Evolutionary conservation across 371 early-diverging fungal genomes (phyloP), one percentile per base, ranked within the genome.

Genomic region (Smittium culicis): DNA sequence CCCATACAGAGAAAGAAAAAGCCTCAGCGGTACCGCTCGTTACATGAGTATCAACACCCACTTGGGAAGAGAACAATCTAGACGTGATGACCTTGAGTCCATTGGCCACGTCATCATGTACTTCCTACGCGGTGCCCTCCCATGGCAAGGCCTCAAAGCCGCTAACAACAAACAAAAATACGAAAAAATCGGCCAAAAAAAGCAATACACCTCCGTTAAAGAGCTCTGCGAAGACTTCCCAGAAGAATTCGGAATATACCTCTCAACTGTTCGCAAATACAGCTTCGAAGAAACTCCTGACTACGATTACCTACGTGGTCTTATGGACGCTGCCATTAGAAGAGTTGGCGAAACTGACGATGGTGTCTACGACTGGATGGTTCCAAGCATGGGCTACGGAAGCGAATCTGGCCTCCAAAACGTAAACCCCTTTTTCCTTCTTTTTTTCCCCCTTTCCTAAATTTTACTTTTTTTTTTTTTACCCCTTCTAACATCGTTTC

Each of bases 91-190:
- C 78, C 80, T 99, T 63, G 99, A 99, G 78, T 89, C 96, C 33
- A 84, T 99, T 66, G 99, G 96, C 2, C 98, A 99, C 80, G 99
- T 98, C n/a, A 91, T 99, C 69, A 90, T 99, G 86, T 99, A 99
- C 84, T 98, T 99, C 73, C 78, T 94, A 69, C 89, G 97, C 65
- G 99, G 99, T 14, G 85, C 87, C n/a, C 80, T 99, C 54, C 99
- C 99, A 3, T 99, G 99, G 99, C 98, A 99, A 79, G 96, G 95
- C 2, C 79, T 99, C 25, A 96, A 96, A 80, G 99, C 96, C 2
- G 94, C 93, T 31, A 95, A 93, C 65, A 99, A 98, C 84, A 90
- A 92, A 77, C 98, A 98, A 81, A 99, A 99, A 77, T 99, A 96
- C 75, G 95, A 97, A 73, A 91, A 91, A 73, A 99, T 99, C 73